phyloP scores from a whole-genome alignment of 305 asterid genomes.

The Rubia peregrina region DNA sequence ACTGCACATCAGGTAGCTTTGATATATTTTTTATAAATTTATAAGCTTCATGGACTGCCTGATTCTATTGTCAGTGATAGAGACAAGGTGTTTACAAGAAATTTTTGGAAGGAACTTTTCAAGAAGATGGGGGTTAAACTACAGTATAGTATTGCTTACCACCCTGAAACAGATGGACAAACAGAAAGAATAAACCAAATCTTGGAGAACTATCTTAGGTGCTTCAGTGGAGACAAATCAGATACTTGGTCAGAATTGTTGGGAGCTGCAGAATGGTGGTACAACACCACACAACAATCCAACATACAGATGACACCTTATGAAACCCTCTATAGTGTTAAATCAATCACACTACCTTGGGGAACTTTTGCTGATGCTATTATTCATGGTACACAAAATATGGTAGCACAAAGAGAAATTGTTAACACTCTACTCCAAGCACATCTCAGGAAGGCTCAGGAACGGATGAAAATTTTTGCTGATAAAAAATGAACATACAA shows the following conservation, averaged over 20 bases:
- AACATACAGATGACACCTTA: not conserved
- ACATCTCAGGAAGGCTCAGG: not conserved
- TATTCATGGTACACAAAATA: not conserved
- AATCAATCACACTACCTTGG: not conserved
- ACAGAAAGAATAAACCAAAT: not conserved
- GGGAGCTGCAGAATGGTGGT: not conserved
- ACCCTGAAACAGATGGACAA: not conserved
- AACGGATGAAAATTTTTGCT: not conserved
- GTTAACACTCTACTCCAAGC: not conserved
- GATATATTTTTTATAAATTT: not conserved
- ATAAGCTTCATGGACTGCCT: not conserved
- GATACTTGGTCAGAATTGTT: rapidly evolving
- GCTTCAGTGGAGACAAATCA: not conserved
- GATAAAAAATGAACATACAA: not conserved
- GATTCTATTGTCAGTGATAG: not conserved
- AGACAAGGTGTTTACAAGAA: not conserved
- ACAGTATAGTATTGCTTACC: not conserved
- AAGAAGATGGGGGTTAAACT: not conserved
- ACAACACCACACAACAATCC: not conserved
- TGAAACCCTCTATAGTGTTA: not conserved
- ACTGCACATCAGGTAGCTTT: not conserved
- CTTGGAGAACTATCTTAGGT: not conserved
- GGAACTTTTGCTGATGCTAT: not conserved
- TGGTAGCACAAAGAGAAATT: not conserved
- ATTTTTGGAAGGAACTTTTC: slow-evolving; percentile 2